Evolutionary conservation across 2,329 filamentous ascomycete species (phyloP).

Genomic region (Cucurbitaria berberidis): DNA sequence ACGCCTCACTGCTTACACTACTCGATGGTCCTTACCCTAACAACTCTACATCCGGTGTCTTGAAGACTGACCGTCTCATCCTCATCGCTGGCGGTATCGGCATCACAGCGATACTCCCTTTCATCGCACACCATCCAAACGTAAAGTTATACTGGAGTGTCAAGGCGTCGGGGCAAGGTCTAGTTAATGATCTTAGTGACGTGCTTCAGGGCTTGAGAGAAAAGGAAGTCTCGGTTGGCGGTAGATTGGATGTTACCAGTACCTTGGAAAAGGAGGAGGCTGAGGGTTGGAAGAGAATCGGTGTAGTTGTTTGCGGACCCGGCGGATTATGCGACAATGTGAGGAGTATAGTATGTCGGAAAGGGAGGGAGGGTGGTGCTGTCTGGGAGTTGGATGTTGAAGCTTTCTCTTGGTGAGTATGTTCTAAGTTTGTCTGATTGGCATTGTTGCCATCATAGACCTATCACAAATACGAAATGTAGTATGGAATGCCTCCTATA

Average conservation of each 20-base stretch:
- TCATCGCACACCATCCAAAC: constrained; percentile 44
- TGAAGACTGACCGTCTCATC: constrained; percentile 42
- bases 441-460: background rate
- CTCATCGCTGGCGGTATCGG: constrained; percentile 57
- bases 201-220: constrained; percentile 35
- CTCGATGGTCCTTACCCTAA: constrained; percentile 54
- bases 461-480: too few species aligned
- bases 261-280: constrained; percentile 44
- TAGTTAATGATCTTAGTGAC: constrained; percentile 42
- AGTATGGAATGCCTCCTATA: too few species aligned
- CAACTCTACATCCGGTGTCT: constrained; percentile 26
- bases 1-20: constrained; percentile 43
- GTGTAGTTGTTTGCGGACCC: constrained; percentile 54
- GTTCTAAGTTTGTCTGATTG: background rate
- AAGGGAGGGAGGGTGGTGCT: constrained; percentile 7
- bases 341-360: constrained; percentile 28
- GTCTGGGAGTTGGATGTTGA: constrained; percentile 36
- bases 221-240: constrained; percentile 48
- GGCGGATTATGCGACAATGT: constrained; percentile 50
- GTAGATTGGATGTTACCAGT: constrained; percentile 41
- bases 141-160: constrained; percentile 52
- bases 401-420: constrained; percentile 32
- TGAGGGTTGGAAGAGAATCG: constrained; percentile 46
- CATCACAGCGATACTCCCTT: constrained; percentile 54
- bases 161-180: constrained; percentile 22